Evolutionary conservation across 805 yeast species (phyloP).

Genomic region (Starmerella asiatica): DNA sequence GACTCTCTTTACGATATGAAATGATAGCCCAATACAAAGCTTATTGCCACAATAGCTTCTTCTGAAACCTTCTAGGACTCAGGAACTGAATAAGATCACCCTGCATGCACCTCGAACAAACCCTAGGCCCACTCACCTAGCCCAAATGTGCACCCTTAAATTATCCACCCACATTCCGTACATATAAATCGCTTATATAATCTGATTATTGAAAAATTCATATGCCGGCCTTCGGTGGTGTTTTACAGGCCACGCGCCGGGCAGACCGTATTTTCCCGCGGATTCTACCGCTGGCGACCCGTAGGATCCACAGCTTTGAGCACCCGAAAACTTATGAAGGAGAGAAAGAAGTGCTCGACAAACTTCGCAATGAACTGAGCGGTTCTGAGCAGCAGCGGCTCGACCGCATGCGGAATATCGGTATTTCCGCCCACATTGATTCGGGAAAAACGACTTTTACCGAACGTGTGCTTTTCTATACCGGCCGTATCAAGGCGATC

Average conservation of each 20-base stretch:
- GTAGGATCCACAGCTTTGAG: constrained; percentile 11
- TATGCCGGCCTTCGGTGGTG: neutral
- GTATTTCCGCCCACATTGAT: constrained; percentile 96
- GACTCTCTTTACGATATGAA: constrained; percentile 14
- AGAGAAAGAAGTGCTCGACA: constrained; percentile 23
- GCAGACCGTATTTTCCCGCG: neutral
- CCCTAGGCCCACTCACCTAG: no score
- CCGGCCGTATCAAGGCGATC: constrained; percentile 60
- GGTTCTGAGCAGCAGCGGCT: constrained; percentile 33
- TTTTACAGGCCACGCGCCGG: neutral
- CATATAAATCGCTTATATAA: no score
- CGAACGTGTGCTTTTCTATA: constrained; percentile 88
- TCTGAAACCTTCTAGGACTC: no score
- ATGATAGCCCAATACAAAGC: constrained; percentile 1
- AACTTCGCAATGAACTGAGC: constrained; percentile 24
- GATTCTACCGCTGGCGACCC: neutral
- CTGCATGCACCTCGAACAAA: no score
- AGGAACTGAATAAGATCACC: no score
- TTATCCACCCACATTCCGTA: no score
- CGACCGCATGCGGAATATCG: constrained; percentile 70
- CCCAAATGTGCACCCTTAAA: no score
- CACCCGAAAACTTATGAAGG: constrained; percentile 22
- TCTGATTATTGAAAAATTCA: neutral
- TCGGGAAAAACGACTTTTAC: constrained; percentile 97
- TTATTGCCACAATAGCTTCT: no score